phyloP scores from a whole-genome alignment of 2,329 filamentous ascomycete genomes.

The Colletotrichum truncatum region DNA sequence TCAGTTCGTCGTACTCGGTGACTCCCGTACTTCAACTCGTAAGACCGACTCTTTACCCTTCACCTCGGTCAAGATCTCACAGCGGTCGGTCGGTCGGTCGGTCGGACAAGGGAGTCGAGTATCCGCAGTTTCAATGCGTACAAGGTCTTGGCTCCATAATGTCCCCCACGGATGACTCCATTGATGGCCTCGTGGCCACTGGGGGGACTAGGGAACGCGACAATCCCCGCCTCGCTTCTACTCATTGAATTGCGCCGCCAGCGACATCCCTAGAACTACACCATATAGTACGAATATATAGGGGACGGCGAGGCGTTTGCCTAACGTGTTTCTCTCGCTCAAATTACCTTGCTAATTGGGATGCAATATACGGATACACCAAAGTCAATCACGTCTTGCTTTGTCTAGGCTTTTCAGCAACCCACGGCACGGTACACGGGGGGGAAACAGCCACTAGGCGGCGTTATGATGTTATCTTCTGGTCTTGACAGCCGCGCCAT shows the following conservation, averaged over 20 bases:
- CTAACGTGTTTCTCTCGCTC: neutral
- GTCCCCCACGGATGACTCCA: slow-evolving; percentile 16
- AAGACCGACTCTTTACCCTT: no score
- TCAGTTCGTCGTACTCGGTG: no score
- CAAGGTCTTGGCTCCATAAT: neutral
- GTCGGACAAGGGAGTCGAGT: neutral
- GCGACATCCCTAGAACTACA: neutral
- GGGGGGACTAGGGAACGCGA: neutral
- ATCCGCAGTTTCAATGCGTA: slow-evolving; percentile 5
- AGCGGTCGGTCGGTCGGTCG: neutral
- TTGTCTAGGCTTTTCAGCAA: neutral
- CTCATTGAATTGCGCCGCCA: neutral
- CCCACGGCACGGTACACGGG: neutral
- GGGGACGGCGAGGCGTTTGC: neutral
- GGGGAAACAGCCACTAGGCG: neutral
- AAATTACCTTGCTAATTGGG: slow-evolving; percentile 1
- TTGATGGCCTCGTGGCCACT: slow-evolving; percentile 18
- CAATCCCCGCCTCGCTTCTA: slow-evolving; percentile 12
- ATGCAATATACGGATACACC: slow-evolving; percentile 5
- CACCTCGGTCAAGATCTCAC: slow-evolving; percentile 12
- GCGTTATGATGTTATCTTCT: slow-evolving; percentile 3
- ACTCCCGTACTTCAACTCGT: neutral
- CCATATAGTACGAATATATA: neutral
- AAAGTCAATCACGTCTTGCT: slow-evolving; percentile 10
- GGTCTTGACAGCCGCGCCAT: neutral